Conservation (phyloP, 164 flowering plant genomes). For the Vitis riparia region DNA sequence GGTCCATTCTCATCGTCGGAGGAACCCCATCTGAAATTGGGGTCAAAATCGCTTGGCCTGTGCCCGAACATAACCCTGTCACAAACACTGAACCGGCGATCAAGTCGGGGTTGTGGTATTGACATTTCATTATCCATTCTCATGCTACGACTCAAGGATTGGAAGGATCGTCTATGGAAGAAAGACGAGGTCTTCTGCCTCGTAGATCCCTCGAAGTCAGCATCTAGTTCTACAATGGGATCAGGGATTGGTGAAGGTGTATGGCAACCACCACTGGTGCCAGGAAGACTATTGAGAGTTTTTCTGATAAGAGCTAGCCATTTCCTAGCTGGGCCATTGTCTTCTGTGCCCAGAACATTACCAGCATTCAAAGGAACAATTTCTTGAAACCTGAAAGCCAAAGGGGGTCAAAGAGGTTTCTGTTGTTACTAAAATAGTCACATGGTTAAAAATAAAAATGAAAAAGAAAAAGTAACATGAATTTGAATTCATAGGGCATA, state of each 20-base stretch:
- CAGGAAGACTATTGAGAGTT: constrained; percentile 83
- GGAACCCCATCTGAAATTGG: constrained; percentile 50
- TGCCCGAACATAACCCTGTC: constrained; percentile 55
- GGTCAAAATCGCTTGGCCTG: constrained; percentile 54
- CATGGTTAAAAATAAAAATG: not conserved
- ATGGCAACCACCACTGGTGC: constrained; percentile 47
- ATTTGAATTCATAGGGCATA: constrained; percentile 21
- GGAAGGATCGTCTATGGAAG: constrained; percentile 66
- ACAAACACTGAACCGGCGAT: constrained; percentile 65
- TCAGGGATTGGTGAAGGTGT: constrained; percentile 88
- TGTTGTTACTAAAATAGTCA: not conserved
- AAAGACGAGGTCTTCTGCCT: constrained; percentile 65
- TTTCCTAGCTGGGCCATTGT: constrained; percentile 85
- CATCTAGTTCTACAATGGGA: constrained; percentile 77
- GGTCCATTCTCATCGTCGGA: constrained; percentile 66
- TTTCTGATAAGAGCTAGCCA: constrained; percentile 80
- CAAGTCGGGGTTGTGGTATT: constrained; percentile 49
- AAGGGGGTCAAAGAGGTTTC: constrained; percentile 5
- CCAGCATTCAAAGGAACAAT: constrained; percentile 97
- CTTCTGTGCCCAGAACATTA: constrained; percentile 93
- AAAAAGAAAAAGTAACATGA: not conserved
- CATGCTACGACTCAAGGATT: constrained; percentile 65
- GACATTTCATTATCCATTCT: constrained; percentile 49
- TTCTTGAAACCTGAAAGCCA: constrained; percentile 81
- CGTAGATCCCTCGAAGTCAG: constrained; percentile 86